phyloP scores from a whole-genome alignment of 176 grass and related monocot genomes.

The Tillandsia leiboldiana region DNA sequence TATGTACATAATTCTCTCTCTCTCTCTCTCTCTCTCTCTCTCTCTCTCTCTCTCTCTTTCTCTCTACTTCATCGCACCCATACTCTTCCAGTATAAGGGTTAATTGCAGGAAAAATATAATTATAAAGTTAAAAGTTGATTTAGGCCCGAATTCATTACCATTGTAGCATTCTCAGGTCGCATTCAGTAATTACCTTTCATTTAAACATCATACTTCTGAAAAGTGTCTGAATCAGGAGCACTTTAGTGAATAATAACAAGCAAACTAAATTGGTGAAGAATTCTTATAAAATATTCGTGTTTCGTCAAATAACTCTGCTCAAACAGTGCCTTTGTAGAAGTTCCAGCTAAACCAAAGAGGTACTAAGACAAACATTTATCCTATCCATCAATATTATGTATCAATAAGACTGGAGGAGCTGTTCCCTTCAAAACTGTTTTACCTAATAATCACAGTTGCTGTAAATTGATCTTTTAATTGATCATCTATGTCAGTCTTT shows the following conservation, averaged over 20 bases:
- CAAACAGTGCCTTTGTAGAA: neutral
- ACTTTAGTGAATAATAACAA: neutral
- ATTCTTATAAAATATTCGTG: no score
- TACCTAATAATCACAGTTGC: neutral
- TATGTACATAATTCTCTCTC: constrained; percentile 33
- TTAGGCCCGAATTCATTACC: no score
- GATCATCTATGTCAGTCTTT: neutral
- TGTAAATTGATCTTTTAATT: neutral
- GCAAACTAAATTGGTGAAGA: no score
- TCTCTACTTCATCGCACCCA: neutral
- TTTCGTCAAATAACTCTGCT: neutral
- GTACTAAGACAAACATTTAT: neutral
- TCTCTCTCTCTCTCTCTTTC: constrained; percentile 14
- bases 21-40: constrained; percentile 16
- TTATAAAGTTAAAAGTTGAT: no score
- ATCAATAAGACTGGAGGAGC: neutral
- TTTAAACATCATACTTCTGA: neutral
- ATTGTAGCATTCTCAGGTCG: neutral
- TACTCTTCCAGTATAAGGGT: neutral
- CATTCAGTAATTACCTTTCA: neutral
- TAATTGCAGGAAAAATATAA: neutral
- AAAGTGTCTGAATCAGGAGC: neutral
- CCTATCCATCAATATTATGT: neutral
- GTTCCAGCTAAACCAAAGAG: neutral
- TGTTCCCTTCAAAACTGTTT: neutral